A percentile compares a stretch with the other conserved stretches of the same genome.
These are phyloP conservation scores for Lyophyllum atratum DNA, from an alignment of 768 basidiomycete species.

Conservation along the genomic window DNA sequence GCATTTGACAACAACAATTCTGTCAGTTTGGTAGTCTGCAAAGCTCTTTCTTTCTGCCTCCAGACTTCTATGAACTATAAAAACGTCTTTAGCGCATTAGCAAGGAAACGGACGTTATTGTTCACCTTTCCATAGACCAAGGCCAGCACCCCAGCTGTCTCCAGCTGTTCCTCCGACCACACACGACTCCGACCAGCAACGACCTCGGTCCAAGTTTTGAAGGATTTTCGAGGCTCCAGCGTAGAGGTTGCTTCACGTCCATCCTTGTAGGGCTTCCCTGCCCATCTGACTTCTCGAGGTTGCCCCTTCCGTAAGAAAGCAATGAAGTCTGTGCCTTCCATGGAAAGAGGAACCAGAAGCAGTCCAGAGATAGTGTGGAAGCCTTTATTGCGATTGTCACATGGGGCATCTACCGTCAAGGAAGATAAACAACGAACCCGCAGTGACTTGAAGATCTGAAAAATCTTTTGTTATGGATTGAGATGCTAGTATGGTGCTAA, in stretches of 20 bases:
- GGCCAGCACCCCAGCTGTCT: constrained; percentile 78
- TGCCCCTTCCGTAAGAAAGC: constrained; percentile 80
- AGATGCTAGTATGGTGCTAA: constrained; percentile 72
- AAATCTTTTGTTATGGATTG: constrained; percentile 70
- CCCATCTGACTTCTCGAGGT: constrained; percentile 72
- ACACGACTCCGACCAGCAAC: constrained; percentile 65
- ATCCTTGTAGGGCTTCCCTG: constrained; percentile 66
- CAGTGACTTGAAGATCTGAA: constrained; percentile 65
- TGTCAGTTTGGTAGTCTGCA: constrained; percentile 72
- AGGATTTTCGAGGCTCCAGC: constrained; percentile 78
- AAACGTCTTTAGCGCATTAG: neutral
- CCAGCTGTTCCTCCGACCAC: constrained; percentile 84
- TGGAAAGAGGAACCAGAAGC: constrained; percentile 74
- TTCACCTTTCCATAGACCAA: constrained; percentile 75
- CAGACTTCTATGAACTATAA: constrained; percentile 80
- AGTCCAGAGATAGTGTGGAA: constrained; percentile 71
- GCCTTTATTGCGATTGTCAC: constrained; percentile 28
- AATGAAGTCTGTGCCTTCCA: constrained; percentile 77
- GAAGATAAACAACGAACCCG: constrained; percentile 30
- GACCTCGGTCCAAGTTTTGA: constrained; percentile 78
- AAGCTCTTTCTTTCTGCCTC: constrained; percentile 77
- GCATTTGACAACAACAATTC: constrained; percentile 79
- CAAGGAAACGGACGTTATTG: neutral
- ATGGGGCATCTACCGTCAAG: neutral
- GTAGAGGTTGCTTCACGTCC: constrained; percentile 30